A percentile compares a stretch with the other conserved stretches of the same genome.
Conservation (phyloP, 2,329 filamentous ascomycete species). For the Chalara sp. region DNA sequence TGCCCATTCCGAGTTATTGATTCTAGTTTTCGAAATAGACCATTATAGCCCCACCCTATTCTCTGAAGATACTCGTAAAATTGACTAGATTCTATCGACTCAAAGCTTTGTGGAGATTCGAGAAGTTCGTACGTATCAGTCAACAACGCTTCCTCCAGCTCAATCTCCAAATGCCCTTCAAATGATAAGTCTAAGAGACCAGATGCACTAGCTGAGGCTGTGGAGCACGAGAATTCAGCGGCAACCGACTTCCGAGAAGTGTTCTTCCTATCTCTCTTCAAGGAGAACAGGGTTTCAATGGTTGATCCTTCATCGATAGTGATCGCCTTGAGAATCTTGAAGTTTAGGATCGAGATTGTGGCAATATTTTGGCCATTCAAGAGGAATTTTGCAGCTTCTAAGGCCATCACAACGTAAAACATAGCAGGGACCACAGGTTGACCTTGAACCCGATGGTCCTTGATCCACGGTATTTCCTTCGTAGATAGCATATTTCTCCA, state of each 20-base stretch:
- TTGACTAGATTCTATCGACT: neutral
- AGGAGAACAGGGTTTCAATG: slow-evolving; percentile 11
- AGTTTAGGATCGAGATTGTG: slow-evolving; percentile 21
- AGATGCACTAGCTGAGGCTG: no score
- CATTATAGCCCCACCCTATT: neutral
- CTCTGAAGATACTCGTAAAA: neutral
- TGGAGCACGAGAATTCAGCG: no score
- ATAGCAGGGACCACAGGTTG: slow-evolving; percentile 37
- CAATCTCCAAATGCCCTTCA: no score
- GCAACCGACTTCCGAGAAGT: no score
- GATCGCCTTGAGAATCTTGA: slow-evolving; percentile 11
- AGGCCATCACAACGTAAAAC: slow-evolving; percentile 39
- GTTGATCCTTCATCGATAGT: slow-evolving; percentile 8
- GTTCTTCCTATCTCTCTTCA: no score
- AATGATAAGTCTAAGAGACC: no score
- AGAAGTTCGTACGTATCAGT: neutral
- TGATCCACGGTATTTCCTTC: slow-evolving; percentile 35
- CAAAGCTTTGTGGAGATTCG: neutral
- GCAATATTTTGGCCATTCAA: slow-evolving; percentile 4
- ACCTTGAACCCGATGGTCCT: slow-evolving; percentile 34
- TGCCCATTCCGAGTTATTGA: slow-evolving; percentile 2
- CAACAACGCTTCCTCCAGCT: no score
- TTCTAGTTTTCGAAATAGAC: neutral
- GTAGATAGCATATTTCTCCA: slow-evolving; percentile 6
- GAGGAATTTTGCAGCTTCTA: slow-evolving; percentile 33